These are phyloP conservation scores for Fusarium decemcellulare DNA, from an alignment of 2,329 filamentous ascomycete species.

Conservation along the genomic window DNA sequence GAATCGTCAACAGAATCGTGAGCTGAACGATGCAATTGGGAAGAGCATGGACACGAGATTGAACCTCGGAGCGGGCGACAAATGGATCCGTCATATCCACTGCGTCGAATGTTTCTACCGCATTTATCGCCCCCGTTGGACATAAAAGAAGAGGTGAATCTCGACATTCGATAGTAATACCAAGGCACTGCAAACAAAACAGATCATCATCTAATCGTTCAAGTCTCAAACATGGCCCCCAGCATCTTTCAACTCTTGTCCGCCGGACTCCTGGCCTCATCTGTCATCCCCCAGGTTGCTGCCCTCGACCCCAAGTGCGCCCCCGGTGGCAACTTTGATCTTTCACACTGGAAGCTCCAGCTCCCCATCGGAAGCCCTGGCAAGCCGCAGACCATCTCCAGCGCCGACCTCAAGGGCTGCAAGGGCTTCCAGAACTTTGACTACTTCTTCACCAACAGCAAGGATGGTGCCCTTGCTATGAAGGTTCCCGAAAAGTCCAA, in stretches of 20 bases:
- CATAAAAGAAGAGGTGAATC: neutral
- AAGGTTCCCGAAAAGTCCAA: conserved; percentile 53
- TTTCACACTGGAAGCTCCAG: conserved; percentile 54
- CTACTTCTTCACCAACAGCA: conserved; percentile 54
- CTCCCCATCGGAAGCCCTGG: conserved; percentile 52
- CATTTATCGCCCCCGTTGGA: neutral
- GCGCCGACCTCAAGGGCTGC: conserved; percentile 52
- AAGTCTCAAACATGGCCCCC: neutral
- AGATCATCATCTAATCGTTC: neutral
- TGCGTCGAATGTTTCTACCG: neutral
- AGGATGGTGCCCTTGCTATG: conserved; percentile 54
- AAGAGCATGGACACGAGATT: neutral
- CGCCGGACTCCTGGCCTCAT: neutral
- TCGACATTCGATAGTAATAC: too few relatives aligned
- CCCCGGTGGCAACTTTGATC: conserved; percentile 50
- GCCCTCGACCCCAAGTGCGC: conserved; percentile 6
- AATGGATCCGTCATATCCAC: neutral
- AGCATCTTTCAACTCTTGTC: neutral
- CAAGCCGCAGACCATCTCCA: conserved; percentile 41
- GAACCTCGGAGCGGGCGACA: neutral
- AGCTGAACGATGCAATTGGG: too few relatives aligned
- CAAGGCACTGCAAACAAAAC: neutral
- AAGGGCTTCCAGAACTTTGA: conserved; percentile 50
- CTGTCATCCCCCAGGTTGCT: neutral
- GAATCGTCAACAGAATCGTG: too few relatives aligned